Percentiles rank a stretch among this genome's conserved stretches.
Evolutionary conservation across 2,329 filamentous ascomycete species (phyloP).

Genomic region (Zasmidium citrigriseum): DNA sequence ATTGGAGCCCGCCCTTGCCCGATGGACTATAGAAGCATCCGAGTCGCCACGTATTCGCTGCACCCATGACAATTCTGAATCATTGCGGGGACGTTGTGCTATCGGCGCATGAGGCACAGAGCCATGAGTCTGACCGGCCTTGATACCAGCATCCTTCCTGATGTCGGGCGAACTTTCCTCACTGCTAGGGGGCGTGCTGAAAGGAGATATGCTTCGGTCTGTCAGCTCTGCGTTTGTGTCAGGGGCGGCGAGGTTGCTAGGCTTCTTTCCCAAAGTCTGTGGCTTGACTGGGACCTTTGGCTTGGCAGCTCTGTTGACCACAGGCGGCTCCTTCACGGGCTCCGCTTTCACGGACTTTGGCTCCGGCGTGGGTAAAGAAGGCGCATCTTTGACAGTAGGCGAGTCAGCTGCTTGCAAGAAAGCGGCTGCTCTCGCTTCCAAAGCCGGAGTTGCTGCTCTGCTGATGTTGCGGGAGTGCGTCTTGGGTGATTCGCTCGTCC

Average conservation of each 20-base stretch:
- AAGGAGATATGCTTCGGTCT: slow-evolving; percentile 68
- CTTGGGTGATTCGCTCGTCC: slow-evolving; percentile 29
- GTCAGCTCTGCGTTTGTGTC: slow-evolving; percentile 41
- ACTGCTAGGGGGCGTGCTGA: slow-evolving; percentile 81
- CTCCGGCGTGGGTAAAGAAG: slow-evolving; percentile 4
- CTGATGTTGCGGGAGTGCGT: slow-evolving; percentile 41
- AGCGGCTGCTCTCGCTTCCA: slow-evolving; percentile 41
- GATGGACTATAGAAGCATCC: slow-evolving; percentile 26
- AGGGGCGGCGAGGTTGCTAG: slow-evolving; percentile 34
- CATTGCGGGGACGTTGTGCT: slow-evolving; percentile 27
- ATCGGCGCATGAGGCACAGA: slow-evolving; percentile 28
- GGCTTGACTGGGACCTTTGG: slow-evolving; percentile 59
- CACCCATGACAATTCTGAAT: slow-evolving; percentile 30
- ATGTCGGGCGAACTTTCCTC: slow-evolving; percentile 53
- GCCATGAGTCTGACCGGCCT: slow-evolving; percentile 7
- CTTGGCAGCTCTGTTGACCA: slow-evolving; percentile 79
- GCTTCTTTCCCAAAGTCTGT: slow-evolving; percentile 22
- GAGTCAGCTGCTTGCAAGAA: slow-evolving; percentile 33
- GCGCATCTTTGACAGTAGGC: slow-evolving; percentile 1
- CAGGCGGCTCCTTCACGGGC: slow-evolving; percentile 61
- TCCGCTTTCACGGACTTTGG: slow-evolving; percentile 12
- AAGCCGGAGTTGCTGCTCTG: slow-evolving; percentile 42
- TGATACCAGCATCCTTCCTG: slow-evolving; percentile 1
- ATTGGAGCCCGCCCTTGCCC: slow-evolving; percentile 28
- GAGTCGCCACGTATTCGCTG: slow-evolving; percentile 30